Evolutionary conservation across 371 early-diverging fungal species (phyloP).

Genomic region (Gilbertella persicaria): DNA sequence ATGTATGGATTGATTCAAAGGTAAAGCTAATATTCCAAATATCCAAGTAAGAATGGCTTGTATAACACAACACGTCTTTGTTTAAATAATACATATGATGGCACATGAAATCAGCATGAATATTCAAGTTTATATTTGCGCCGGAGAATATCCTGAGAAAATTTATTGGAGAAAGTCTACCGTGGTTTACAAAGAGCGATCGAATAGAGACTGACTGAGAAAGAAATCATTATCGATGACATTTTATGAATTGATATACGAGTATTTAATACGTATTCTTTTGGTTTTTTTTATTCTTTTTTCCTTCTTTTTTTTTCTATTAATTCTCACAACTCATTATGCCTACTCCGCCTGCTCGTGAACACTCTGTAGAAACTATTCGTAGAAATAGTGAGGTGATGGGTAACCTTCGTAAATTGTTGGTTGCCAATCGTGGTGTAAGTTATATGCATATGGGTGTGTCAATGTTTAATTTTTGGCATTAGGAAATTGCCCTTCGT

Average conservation of each 20-base stretch:
- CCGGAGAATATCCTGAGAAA: slow-evolving; percentile 1
- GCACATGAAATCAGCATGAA: slow-evolving; percentile 31
- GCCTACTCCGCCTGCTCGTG: slow-evolving; percentile 40
- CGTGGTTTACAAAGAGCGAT: slow-evolving; percentile 10
- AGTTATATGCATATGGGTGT: slow-evolving; percentile 9
- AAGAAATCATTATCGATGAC: slow-evolving; percentile 1
- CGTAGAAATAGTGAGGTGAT: slow-evolving; percentile 57
- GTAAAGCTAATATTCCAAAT: too few species aligned
- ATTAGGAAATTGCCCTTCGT: slow-evolving; percentile 89
- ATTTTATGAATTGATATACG: too few species aligned
- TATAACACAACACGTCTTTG: background rate
- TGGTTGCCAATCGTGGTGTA: slow-evolving; percentile 72
- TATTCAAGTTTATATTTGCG: slow-evolving; percentile 1
- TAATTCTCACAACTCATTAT: slow-evolving; percentile 1
- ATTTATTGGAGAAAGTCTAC: slow-evolving; percentile 3
- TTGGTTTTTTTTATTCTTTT: slow-evolving; percentile 12
- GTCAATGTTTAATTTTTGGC: background rate
- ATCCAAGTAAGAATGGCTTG: background rate
- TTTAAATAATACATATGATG: slow-evolving; percentile 16
- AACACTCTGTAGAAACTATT: slow-evolving; percentile 66
- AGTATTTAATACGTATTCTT: background rate
- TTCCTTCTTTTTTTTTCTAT: slow-evolving; percentile 8
- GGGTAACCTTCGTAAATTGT: slow-evolving; percentile 55
- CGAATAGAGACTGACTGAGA: background rate
- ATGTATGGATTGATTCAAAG: too few species aligned